These are phyloP conservation scores for Acacia concinna DNA, from an alignment of 331 rosid species.

Conservation along the genomic window DNA sequence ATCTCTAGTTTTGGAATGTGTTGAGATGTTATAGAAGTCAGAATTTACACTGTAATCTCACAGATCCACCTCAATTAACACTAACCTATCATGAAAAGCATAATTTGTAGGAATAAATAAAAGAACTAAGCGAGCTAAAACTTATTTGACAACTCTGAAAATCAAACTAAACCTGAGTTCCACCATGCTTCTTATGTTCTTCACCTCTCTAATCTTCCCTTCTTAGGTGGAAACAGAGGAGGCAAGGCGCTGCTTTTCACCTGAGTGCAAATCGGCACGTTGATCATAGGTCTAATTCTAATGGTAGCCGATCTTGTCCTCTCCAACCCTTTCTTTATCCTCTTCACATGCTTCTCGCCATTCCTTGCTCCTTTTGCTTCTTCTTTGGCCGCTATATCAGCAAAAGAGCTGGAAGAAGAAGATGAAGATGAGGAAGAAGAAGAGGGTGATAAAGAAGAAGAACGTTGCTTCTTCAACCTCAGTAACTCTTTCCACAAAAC, in stretches of 20 bases:
- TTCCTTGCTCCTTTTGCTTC: constrained; percentile 56
- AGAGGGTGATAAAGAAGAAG: constrained; percentile 76
- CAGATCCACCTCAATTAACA: constrained; percentile 63
- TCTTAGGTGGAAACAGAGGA: constrained; percentile 85
- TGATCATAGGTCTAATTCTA: constrained; percentile 91
- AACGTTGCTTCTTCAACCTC: constrained; percentile 93
- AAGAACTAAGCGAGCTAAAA: constrained; percentile 34
- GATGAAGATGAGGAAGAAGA: constrained; percentile 91
- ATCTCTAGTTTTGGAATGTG: too few relatives aligned
- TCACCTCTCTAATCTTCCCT: constrained; percentile 79
- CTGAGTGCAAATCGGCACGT: constrained; percentile 91
- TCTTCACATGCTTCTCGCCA: constrained; percentile 64
- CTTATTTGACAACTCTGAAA: constrained; percentile 44
- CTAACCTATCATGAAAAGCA: constrained; percentile 45
- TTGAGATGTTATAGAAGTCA: constrained; percentile 63
- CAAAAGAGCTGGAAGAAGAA: constrained; percentile 69
- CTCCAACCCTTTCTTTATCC: constrained; percentile 83
- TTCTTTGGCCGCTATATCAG: constrained; percentile 59
- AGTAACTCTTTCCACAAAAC: constrained; percentile 94
- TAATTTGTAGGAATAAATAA: constrained; percentile 36
- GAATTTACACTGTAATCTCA: constrained; percentile 73
- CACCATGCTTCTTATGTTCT: constrained; percentile 23
- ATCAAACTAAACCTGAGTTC: constrained; percentile 38
- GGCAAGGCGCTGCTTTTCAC: constrained; percentile 77
- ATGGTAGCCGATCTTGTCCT: constrained; percentile 90